Evolutionary conservation across 257 asterid species (phyloP), one percentile per base, ranked within the genome.

Genomic region (Solanum tarijense): DNA sequence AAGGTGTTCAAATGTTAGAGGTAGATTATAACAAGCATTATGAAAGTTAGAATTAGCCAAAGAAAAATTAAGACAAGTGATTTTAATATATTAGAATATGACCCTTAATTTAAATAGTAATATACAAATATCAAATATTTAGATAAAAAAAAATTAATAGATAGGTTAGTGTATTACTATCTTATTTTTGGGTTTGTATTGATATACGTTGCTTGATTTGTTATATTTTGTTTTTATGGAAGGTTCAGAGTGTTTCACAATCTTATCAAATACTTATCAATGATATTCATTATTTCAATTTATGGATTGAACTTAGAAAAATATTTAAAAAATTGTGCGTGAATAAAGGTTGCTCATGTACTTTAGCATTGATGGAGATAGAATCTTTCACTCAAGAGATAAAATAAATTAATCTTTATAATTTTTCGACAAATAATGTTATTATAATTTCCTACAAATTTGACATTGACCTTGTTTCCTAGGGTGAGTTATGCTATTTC

Each of bases 1-100:
- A 62, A n/a, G 12, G 31, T 6, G 11, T 18, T 0, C 2, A 20
- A 62, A n/a, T 0, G 7, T 62, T 1, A n/a, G 32, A n/a, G 3
- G 0, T 9, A 0, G 7, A 4, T 23, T 23, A 7, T 62, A 62
- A 2, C 1, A 9, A 9, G 1, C 12, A n/a, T 23, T 62, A 62
- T 10, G 16, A 62, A 10, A 23, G 16, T 4, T 5, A 62, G 12
- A 62, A n/a, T 0, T 62, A 62, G 11, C 2, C 5, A 4, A 55
- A 55, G 23, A 55, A 18, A 55, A 55, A 6, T 52, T 2, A 55
- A 6, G 62, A 55, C 9, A 20, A 2, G 23, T 52, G 0, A 52
- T 52, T 52, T 18, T 18, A 52, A 48, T 14, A 5, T 48, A 48
- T 48, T 48, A 3, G 21, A 8, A 48, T 5, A 48, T 58, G 66